Conservation (phyloP, 2,329 filamentous ascomycete genomes). For the Pestalotiopsis sp. region DNA sequence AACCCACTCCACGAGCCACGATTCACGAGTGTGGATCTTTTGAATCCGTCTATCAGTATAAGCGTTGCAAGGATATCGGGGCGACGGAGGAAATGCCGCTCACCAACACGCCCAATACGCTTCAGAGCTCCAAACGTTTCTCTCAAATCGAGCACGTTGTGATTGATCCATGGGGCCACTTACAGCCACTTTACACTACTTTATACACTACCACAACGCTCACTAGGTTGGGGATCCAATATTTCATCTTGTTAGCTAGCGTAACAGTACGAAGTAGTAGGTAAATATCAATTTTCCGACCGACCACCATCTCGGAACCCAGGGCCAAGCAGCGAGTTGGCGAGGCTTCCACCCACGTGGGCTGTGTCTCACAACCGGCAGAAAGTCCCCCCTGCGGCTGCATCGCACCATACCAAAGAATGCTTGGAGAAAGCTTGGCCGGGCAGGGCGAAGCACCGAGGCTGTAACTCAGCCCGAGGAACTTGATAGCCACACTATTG, state of each 20-base stretch:
- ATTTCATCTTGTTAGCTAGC: not conserved
- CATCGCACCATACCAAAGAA: not conserved
- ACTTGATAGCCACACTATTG: not conserved
- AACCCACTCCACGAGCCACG: not conserved
- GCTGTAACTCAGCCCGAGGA: not conserved
- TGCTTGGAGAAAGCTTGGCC: slow-evolving; percentile 4
- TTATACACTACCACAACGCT: too few relatives aligned
- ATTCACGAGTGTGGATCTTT: not conserved
- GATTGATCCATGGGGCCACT: not conserved
- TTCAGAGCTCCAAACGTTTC: not conserved
- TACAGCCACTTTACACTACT: not conserved
- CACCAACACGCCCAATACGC: not conserved
- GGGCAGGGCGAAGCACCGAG: not conserved
- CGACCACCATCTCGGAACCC: not conserved
- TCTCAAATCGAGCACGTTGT: not conserved
- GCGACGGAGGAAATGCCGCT: not conserved
- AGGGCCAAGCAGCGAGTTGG: not conserved
- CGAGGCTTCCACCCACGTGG: not conserved
- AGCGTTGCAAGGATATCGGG: not conserved
- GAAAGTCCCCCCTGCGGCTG: not conserved
- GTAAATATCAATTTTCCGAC: not conserved
- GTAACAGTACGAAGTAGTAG: not conserved
- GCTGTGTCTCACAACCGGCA: not conserved
- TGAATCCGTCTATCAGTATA: not conserved
- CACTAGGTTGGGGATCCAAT: not conserved